Evolutionary conservation across 2,329 filamentous ascomycete genomes (phyloP).

Genomic region (Colletotrichum neosansevieriae): DNA sequence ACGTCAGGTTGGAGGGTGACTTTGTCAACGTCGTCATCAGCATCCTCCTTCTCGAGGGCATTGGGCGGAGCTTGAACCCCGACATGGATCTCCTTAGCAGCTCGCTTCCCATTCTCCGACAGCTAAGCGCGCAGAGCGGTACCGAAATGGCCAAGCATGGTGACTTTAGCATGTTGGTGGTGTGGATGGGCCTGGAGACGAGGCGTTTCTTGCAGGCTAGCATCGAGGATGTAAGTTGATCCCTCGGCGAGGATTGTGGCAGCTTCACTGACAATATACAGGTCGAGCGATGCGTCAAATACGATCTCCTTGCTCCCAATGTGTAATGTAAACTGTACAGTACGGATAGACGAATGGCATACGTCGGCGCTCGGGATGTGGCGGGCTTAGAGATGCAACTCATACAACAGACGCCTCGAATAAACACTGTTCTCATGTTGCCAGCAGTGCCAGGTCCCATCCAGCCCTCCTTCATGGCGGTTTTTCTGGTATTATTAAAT

Average conservation of each 20-base stretch:
- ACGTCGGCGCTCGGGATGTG: constrained; percentile 17
- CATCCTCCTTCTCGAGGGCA: constrained; percentile 92
- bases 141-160: constrained; percentile 77
- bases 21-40: constrained; percentile 99
- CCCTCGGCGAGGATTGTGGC: neutral
- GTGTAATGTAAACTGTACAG: constrained; percentile 62
- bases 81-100: constrained; percentile 87
- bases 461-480: neutral
- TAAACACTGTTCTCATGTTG: constrained; percentile 14
- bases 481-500: neutral
- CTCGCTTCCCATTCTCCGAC: constrained; percentile 88
- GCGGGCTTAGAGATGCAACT: constrained; percentile 25
- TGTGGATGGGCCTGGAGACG: constrained; percentile 93
- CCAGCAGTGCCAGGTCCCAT: neutral
- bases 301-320: constrained; percentile 89
- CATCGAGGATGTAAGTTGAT: constrained; percentile 79
- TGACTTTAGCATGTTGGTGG: constrained; percentile 86
- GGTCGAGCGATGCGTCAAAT: constrained; percentile 92
- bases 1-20: constrained; percentile 94
- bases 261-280: constrained; percentile 47
- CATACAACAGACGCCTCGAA: constrained; percentile 26
- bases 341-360: constrained; percentile 35
- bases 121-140: constrained; percentile 84
- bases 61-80: constrained; percentile 88
- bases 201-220: constrained; percentile 90